Base-by-base conservation (phyloP, 371 early-diverging fungal species). In the Mortierella sp. region DNA sequence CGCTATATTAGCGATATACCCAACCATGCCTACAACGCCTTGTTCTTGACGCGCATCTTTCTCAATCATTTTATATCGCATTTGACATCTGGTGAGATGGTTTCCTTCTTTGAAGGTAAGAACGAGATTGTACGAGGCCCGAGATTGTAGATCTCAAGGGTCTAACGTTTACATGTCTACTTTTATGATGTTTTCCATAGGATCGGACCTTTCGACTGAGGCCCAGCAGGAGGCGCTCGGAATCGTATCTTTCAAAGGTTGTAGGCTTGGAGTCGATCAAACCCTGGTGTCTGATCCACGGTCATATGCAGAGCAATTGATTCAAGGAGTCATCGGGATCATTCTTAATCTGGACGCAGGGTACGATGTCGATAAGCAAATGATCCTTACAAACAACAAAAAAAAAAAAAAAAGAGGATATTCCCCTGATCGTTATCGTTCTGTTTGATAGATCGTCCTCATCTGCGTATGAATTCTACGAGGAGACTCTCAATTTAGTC, bases 1-100 rank as follows among this genome's bases (percentile, higher is more conserved):
- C 30, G 8, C 57, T 44, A 44, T 44, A 19, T 44, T 44, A 86
- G 87, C 47, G 82, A 83, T 61, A 84, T 87, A 83, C 83, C 90
- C 56, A 66, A 70, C 31, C 84, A 86, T 65, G 80, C 89, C 9
- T 88, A 87, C 78, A 93, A 93, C 70, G 84, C 93, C 14, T 73
- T 93, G 55, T 88, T 91, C 72, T 44, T 89, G 57, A 81, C 87
- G 2, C 83, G 90, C 51, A 66, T 89, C 15, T 89, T 90, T 61
- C 76, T 85, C 14, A 91, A 91, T 59, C 87, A 90, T 57, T 89
- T 91, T 69, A 82, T 88, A 8, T 84, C 85, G n/a, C 89, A 87
- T 60, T 60, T 89, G 59, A 80, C 84, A 2, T 80, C 82, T 39
- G 67, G 79, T 5, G 86, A 88, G 67, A 80, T 92, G 48, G 81